Conservation (phyloP, 2,329 filamentous ascomycete species). For the Sporothrix pallida region DNA sequence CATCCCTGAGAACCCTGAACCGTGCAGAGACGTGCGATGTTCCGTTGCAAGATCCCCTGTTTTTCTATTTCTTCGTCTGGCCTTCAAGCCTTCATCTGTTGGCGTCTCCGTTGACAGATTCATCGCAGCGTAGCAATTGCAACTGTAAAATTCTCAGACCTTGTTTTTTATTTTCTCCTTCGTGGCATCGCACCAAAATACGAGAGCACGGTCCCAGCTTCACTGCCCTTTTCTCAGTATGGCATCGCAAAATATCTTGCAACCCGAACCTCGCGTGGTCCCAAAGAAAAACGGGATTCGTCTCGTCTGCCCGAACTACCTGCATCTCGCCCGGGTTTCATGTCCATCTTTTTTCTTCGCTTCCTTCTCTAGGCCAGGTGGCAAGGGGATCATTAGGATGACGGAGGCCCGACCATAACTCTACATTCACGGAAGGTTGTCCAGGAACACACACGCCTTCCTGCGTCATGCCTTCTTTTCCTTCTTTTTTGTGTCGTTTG, state of each 20-base stretch:
- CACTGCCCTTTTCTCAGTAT: neutral
- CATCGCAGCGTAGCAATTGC: conserved; percentile 24
- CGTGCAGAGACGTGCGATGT: neutral
- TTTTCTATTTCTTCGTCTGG: neutral
- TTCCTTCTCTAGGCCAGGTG: neutral
- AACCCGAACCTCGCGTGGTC: neutral
- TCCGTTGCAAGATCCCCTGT: neutral
- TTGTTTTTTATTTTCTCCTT: conserved; percentile 1
- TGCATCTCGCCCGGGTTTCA: neutral
- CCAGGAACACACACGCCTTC: neutral
- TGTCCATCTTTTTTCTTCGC: neutral
- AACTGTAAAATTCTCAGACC: neutral
- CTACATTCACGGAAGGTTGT: neutral
- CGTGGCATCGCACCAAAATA: neutral
- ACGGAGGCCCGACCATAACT: neutral
- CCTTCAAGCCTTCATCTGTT: neutral
- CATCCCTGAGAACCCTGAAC: neutral
- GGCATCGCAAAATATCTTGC: neutral
- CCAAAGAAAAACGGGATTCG: neutral
- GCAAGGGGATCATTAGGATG: conserved; percentile 1
- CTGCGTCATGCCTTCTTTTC: conserved; percentile 4
- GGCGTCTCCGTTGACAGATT: neutral
- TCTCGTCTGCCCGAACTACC: neutral
- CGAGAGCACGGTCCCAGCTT: conserved; percentile 10
- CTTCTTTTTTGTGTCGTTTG: neutral